Conservation (phyloP, 768 basidiomycete genomes). For the Suillus brevipes region DNA sequence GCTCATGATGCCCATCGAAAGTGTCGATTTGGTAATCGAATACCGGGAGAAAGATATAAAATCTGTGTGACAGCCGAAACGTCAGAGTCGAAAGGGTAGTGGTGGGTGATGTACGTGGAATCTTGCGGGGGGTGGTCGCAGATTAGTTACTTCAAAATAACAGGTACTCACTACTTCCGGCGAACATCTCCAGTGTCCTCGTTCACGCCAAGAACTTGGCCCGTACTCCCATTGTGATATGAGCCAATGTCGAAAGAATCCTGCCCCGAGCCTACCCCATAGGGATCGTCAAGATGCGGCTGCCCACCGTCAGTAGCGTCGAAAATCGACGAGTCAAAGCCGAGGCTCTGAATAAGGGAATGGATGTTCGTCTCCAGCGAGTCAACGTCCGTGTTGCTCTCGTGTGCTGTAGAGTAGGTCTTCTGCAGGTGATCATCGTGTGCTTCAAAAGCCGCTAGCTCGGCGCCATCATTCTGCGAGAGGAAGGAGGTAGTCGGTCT, state of each 20-base stretch:
- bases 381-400: slow-evolving; percentile 74
- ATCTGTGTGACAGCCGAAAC: slow-evolving; percentile 54
- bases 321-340: slow-evolving; percentile 51
- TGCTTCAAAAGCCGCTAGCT: slow-evolving; percentile 34
- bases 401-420: slow-evolving; percentile 58
- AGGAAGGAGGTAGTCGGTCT: slow-evolving; percentile 24
- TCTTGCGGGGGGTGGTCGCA: no score
- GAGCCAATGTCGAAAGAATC: slow-evolving; percentile 42
- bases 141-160: no score
- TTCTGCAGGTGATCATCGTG: slow-evolving; percentile 48
- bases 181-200: no score
- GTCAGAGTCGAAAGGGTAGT: no score
- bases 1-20: slow-evolving; percentile 79
- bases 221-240: slow-evolving; percentile 32
- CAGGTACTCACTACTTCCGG: no score
- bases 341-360: slow-evolving; percentile 69
- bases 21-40: slow-evolving; percentile 85
- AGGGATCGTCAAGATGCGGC: slow-evolving; percentile 10
- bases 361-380: slow-evolving; percentile 68
- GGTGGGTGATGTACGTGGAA: no score
- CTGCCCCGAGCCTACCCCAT: slow-evolving; percentile 2
- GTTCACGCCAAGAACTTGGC: no score
- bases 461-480: slow-evolving; percentile 26
- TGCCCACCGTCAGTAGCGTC: slow-evolving; percentile 8
- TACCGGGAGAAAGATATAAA: slow-evolving; percentile 86